Base-by-base conservation (phyloP, 306 rosid species). In the Quercus bicolor region DNA sequence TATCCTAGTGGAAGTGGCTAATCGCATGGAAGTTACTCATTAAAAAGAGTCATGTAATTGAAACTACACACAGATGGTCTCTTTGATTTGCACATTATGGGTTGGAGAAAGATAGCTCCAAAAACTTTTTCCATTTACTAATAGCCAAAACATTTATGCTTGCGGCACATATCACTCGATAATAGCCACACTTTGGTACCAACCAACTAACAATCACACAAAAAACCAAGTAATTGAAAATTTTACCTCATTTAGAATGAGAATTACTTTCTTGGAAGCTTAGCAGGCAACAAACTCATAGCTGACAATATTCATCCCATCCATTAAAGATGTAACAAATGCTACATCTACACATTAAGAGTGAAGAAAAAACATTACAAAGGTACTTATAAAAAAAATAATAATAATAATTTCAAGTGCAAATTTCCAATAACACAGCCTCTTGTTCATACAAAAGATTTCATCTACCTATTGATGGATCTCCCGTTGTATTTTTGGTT, bases 201-300 rank as follows among this genome's bases (percentile, higher is more conserved):
- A 57, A 57, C 26, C 8, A 24, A 60, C 18, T 23, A 60, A 26
- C 4, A 24, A 60, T 26, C 34, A 23, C 4, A 60, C 26, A 24
- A 3, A 65, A 31, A 5, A 65, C 45, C 23, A 31, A 33, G 4
- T 65, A 65, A 31, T 7, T 31, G 23, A 13, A 56, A 56, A 56
- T 31, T 10, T 85, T 88, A 93, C 97, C 87, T 93, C 97, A 72
- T 97, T 91, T 21, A 93, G 98, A 80, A 91, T 89, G 78, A 91
- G 92, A 75, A 93, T 96, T 56, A 96, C 98, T 87, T 82, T 93
- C 88, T 89, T 94, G 83, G 85, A 83, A 66, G 84, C 94, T 81
- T 93, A 97, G 91, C 98, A 91, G 24, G 98, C 98, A 75, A 93
- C 98, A 83, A 84, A 93, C 84, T 93, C 98, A 69, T 93, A 93